Evolutionary conservation across 176 grass and related monocot species (phyloP).

Genomic region (Oryza meyeriana): DNA sequence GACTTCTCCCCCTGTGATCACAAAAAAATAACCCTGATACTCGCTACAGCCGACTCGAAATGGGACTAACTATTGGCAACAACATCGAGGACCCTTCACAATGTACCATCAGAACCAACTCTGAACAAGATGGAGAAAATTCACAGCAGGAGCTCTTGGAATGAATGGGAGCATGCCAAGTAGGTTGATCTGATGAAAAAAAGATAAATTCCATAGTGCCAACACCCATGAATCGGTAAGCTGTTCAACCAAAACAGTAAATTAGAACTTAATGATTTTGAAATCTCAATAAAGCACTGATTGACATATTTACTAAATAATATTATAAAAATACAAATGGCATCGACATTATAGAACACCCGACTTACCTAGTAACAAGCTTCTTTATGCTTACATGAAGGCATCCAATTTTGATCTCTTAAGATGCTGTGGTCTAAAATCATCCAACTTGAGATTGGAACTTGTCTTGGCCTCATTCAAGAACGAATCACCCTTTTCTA

Average conservation of each 20-base stretch:
- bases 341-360: not conserved
- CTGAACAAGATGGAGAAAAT: constrained; percentile 16
- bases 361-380: constrained; percentile 44
- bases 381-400: constrained; percentile 57
- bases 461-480: constrained; percentile 65
- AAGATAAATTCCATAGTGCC: constrained; percentile 26
- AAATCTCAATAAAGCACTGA: not conserved
- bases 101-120: constrained; percentile 32
- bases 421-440: constrained; percentile 64
- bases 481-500: constrained; percentile 67
- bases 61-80: constrained; percentile 33
- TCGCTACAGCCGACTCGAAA: constrained; percentile 17
- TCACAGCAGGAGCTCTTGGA: constrained; percentile 2
- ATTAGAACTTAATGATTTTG: constrained; percentile 9
- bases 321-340: not conserved
- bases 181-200: not conserved
- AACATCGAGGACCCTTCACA: not conserved
- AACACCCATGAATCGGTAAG: constrained; percentile 36
- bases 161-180: constrained; percentile 3
- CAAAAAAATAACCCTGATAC: constrained; percentile 42
- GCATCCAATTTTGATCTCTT: constrained; percentile 68
- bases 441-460: constrained; percentile 68
- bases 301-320: not conserved
- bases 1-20: constrained; percentile 29
- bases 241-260: constrained; percentile 40